phyloP scores from a whole-genome alignment of 371 early-diverging fungal genomes.

The Agmasoma carcini region DNA sequence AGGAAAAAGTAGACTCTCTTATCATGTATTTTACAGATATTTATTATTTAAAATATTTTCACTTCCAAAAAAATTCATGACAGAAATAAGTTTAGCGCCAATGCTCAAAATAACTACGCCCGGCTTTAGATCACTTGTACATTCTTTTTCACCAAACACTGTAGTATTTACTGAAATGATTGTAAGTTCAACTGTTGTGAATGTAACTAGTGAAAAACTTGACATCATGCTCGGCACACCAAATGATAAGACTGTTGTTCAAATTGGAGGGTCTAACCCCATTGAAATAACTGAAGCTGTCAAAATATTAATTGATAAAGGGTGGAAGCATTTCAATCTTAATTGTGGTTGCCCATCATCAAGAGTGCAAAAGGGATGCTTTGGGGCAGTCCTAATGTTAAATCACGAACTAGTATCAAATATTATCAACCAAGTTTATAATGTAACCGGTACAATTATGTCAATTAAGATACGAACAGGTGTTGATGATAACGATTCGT shows the following conservation, averaged over 20 bases:
- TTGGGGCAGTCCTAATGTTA: constrained; percentile 54
- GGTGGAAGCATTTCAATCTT: constrained; percentile 49
- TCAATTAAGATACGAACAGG: constrained; percentile 53
- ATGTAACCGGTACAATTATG: constrained; percentile 40
- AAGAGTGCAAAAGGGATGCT: constrained; percentile 51
- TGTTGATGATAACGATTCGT: constrained; percentile 52
- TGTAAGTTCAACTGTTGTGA: constrained; percentile 46
- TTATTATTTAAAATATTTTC: background rate
- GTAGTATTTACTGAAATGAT: constrained; percentile 55
- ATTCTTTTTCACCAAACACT: constrained; percentile 35
- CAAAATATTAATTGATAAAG: constrained; percentile 18
- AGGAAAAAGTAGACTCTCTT: too few relatives aligned
- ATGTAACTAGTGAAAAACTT: constrained; percentile 35
- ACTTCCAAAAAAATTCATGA: background rate
- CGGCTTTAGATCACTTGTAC: constrained; percentile 49
- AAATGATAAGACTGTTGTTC: constrained; percentile 48
- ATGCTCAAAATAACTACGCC: constrained; percentile 55
- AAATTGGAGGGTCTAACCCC: constrained; percentile 53
- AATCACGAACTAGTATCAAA: constrained; percentile 28
- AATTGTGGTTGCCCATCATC: constrained; percentile 55
- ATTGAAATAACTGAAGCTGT: constrained; percentile 41
- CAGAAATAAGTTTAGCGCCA: constrained; percentile 51
- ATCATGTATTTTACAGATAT: background rate
- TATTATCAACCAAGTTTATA: constrained; percentile 51
- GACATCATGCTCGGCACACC: constrained; percentile 43